Evolutionary conservation across 345 rosid genomes (phyloP), one percentile per base, ranked within the genome.

Genomic region (Noccaea caerulescens): DNA sequence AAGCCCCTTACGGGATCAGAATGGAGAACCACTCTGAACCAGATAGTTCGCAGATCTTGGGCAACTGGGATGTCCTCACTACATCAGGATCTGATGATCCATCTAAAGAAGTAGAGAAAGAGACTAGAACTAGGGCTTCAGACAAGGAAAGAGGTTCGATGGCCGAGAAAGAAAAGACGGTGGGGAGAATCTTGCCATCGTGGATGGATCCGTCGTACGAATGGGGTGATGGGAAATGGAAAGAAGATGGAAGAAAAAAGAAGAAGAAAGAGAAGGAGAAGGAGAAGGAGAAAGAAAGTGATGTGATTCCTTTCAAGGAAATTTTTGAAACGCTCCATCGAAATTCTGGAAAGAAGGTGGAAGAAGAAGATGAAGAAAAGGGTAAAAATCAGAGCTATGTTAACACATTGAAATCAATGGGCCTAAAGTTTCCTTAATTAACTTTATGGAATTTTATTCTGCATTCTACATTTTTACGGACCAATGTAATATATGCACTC

Each of bases 201-300:
- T 51, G 70, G 59, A 27, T 10, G 43, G 49, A 65, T 1, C 70
- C 70, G 6, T 38, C 49, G 7, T 12, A 51, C 13, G 49, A 65
- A 51, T 65, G 70, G 70, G 70, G 70, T n/a, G 70, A 49, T 51
- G 70, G 70, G 25, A 65, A 65, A 51, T 65, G 58, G 70, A 65
- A 65, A 23, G 11, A 7, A 10, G 69, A 65, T 8, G 69, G 69
- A 65, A 65, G 69, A 50, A 65, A 50, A 9, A 64, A 52, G 39
- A 39, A 30, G 38, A n/a, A 49, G 12, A 51, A 13, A 3, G 41
- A 42, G 54, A 25, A 38, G 69, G 20, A 27, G 30, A 27, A 27
- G 30, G 30, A 27, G n/a, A 10, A 51, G 34, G 11, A 13, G 10
- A 46, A 46, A 7, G 51, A 46, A 18, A 7, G 7, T 8, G 27